These are phyloP conservation scores for Rossbeevera mucosa DNA, from an alignment of 768 basidiomycete species.

Conservation along the genomic window DNA sequence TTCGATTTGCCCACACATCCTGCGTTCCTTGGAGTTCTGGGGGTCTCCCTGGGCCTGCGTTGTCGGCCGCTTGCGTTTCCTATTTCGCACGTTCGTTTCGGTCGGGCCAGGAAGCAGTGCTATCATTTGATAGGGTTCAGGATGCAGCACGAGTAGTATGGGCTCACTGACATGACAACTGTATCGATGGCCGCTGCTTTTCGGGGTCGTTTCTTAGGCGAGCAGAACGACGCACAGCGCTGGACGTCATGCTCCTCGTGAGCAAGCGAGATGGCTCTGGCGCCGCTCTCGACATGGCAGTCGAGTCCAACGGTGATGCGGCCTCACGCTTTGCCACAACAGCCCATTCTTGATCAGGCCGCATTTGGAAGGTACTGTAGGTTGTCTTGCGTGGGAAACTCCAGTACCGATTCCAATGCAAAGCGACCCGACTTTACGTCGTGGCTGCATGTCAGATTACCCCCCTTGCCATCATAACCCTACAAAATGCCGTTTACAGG, in stretches of 20 bases:
- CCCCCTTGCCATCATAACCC: not conserved
- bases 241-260: conserved; percentile 25
- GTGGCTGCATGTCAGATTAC: not conserved
- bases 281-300: conserved; percentile 18
- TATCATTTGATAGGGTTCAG: conserved; percentile 6
- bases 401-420: too few relatives aligned
- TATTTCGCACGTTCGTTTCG: not conserved
- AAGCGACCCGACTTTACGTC: not conserved
- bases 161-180: conserved; percentile 14
- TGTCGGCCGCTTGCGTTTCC: conserved; percentile 9
- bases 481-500: conserved; percentile 1
- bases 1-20: conserved; percentile 10
- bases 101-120: not conserved
- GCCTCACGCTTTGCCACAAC: not conserved
- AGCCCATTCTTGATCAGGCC: conserved; percentile 11
- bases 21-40: conserved; percentile 7
- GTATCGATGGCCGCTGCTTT: conserved; percentile 1
- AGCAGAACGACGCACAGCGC: conserved; percentile 19
- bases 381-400: conserved; percentile 19
- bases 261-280: conserved; percentile 10
- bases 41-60: not conserved
- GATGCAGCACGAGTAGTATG: not conserved
- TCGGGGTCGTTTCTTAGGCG: conserved; percentile 11
- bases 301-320: not conserved
- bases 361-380: conserved; percentile 32